These are phyloP conservation scores for Dothidotthia symphoricarpi DNA, from an alignment of 2,329 filamentous ascomycete genomes.

Conservation along the genomic window DNA sequence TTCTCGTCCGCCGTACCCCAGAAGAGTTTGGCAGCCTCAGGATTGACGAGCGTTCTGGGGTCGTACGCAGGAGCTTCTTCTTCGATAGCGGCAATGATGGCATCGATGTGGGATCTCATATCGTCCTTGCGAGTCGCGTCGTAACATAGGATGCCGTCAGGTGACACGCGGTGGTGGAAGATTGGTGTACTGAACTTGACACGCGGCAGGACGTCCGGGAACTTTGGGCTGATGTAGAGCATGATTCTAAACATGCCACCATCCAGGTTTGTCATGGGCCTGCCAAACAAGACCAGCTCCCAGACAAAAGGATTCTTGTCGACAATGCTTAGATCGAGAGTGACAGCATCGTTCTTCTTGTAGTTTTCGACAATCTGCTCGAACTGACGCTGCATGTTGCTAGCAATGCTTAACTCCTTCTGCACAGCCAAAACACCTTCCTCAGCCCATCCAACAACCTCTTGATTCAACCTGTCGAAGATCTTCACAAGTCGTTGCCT, in stretches of 20 bases:
- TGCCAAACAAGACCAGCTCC: constrained; percentile 84
- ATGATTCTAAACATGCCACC: constrained; percentile 80
- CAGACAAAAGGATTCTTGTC: constrained; percentile 87
- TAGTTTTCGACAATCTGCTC: constrained; percentile 77
- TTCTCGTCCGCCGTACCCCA: constrained; percentile 80
- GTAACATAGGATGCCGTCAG: constrained; percentile 81
- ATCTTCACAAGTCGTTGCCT: constrained; percentile 67
- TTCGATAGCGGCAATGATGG: constrained; percentile 77
- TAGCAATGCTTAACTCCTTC: constrained; percentile 72
- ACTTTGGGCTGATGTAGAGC: constrained; percentile 76
- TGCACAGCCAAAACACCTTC: constrained; percentile 64
- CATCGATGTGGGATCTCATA: constrained; percentile 77
- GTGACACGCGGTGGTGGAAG: constrained; percentile 84
- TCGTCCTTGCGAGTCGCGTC: constrained; percentile 67
- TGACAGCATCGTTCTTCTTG: constrained; percentile 65
- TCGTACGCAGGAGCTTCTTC: constrained; percentile 88
- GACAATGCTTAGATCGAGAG: constrained; percentile 73
- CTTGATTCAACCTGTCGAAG: constrained; percentile 67
- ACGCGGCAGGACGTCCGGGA: constrained; percentile 84
- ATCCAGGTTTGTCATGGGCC: constrained; percentile 89
- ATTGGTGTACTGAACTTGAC: constrained; percentile 76
- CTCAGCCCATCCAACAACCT: constrained; percentile 68
- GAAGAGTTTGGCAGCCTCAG: constrained; percentile 79
- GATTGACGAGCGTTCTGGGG: constrained; percentile 81
- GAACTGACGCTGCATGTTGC: constrained; percentile 79